phyloP scores from a whole-genome alignment of 345 rosid genomes.

The Pistacia atlantica region DNA sequence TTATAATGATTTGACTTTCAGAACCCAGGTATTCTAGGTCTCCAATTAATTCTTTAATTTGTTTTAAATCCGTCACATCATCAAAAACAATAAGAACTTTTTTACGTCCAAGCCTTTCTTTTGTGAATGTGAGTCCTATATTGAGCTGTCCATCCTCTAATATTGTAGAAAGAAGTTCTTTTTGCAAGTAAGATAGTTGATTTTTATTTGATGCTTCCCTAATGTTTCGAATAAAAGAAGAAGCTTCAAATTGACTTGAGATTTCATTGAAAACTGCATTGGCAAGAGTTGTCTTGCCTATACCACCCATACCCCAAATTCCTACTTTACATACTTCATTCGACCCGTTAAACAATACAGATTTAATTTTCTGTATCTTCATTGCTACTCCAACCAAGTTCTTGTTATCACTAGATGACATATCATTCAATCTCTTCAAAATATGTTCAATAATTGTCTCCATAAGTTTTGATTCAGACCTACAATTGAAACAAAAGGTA shows the following conservation, averaged over 20 bases:
- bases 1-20: no score
- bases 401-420: background rate
- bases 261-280: background rate
- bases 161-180: conserved; percentile 26
- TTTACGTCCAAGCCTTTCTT: no score
- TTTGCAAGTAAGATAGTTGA: conserved; percentile 2
- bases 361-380: background rate
- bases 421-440: background rate
- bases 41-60: no score
- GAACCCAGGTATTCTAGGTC: no score
- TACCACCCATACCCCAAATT: background rate
- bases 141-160: conserved; percentile 4
- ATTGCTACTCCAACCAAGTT: background rate
- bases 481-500: background rate
- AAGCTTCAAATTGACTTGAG: background rate
- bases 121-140: background rate
- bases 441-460: background rate
- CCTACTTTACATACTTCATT: background rate
- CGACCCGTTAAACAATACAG: background rate
- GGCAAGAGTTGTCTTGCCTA: background rate
- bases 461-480: background rate
- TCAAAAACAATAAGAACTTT: no score
- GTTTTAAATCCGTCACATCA: no score
- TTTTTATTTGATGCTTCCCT: background rate
- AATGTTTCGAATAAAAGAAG: background rate